phyloP scores from a whole-genome alignment of 1,284 basidiomycete genomes.

The Paramarasmius palmivorus region DNA sequence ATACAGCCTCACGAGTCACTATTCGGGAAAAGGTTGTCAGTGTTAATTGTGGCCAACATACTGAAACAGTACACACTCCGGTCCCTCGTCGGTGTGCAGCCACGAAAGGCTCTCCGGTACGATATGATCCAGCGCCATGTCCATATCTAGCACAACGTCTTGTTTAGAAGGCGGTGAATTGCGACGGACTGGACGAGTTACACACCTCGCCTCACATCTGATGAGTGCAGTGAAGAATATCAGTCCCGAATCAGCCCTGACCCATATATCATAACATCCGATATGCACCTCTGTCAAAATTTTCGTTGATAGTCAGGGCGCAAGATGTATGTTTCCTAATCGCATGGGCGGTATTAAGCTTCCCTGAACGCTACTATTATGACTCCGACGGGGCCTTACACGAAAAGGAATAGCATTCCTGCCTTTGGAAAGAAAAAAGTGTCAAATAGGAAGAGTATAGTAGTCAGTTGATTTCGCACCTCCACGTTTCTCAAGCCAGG shows the following conservation, averaged over 20 bases:
- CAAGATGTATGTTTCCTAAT: slow-evolving; percentile 88
- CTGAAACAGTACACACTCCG: slow-evolving; percentile 60
- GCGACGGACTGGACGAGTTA: slow-evolving; percentile 2
- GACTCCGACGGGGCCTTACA: slow-evolving; percentile 44
- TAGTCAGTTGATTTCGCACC: slow-evolving; percentile 35
- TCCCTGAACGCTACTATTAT: not conserved
- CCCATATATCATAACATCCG: not conserved
- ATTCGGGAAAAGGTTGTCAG: slow-evolving; percentile 7
- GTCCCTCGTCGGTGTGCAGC: slow-evolving; percentile 89
- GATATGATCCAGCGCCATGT: slow-evolving; percentile 83
- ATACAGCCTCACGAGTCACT: slow-evolving; percentile 70
- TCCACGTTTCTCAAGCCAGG: slow-evolving; percentile 74
- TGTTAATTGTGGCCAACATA: slow-evolving; percentile 3
- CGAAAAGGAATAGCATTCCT: slow-evolving; percentile 77
- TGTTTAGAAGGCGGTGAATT: not conserved
- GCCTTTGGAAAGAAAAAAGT: slow-evolving; percentile 41
- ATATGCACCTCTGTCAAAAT: slow-evolving; percentile 68
- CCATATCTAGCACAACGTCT: slow-evolving; percentile 61
- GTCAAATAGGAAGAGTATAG: not conserved
- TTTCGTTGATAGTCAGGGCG: slow-evolving; percentile 87
- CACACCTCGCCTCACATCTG: slow-evolving; percentile 62
- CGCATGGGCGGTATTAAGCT: slow-evolving; percentile 1
- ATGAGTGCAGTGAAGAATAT: not conserved
- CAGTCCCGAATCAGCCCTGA: not conserved
- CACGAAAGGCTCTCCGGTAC: slow-evolving; percentile 88